A percentile compares a stretch with the other conserved stretches of the same genome.
Evolutionary conservation across 2,329 filamentous ascomycete species (phyloP).

Genomic region (Arachnomyces sp.): DNA sequence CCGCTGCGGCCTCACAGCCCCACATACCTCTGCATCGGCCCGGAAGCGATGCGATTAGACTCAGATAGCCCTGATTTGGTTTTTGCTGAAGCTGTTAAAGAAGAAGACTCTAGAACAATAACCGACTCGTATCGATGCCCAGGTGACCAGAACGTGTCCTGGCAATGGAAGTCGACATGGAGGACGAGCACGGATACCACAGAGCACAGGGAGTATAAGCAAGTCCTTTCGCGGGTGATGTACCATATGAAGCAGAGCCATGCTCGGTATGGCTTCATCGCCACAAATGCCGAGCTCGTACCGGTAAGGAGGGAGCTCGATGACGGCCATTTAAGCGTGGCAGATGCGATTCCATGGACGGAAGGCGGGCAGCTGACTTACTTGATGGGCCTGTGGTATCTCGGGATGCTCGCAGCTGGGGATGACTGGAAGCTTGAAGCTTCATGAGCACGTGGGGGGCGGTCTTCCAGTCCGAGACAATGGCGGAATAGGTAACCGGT

Average conservation of each 20-base stretch:
- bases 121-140: slow-evolving; percentile 12
- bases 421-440: no score
- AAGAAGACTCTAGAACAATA: no score
- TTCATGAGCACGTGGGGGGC: no score
- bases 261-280: slow-evolving; percentile 10
- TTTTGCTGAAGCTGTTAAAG: slow-evolving; percentile 4
- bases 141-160: slow-evolving; percentile 13
- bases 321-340: background rate
- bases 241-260: slow-evolving; percentile 13
- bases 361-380: background rate
- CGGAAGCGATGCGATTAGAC: slow-evolving; percentile 7
- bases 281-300: slow-evolving; percentile 11
- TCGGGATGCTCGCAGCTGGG: slow-evolving; percentile 1
- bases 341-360: slow-evolving; percentile 2
- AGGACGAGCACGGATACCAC: slow-evolving; percentile 1
- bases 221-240: slow-evolving; percentile 12
- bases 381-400: slow-evolving; percentile 5
- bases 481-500: no score
- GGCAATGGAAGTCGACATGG: slow-evolving; percentile 10
- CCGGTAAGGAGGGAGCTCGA: background rate
- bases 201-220: slow-evolving; percentile 11
- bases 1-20: slow-evolving; percentile 6
- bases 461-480: no score
- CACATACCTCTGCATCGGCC: slow-evolving; percentile 7
- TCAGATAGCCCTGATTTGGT: slow-evolving; percentile 11